Evolutionary conservation across 257 asterid genomes (phyloP).

Genomic region (Hygrophila difformis): DNA sequence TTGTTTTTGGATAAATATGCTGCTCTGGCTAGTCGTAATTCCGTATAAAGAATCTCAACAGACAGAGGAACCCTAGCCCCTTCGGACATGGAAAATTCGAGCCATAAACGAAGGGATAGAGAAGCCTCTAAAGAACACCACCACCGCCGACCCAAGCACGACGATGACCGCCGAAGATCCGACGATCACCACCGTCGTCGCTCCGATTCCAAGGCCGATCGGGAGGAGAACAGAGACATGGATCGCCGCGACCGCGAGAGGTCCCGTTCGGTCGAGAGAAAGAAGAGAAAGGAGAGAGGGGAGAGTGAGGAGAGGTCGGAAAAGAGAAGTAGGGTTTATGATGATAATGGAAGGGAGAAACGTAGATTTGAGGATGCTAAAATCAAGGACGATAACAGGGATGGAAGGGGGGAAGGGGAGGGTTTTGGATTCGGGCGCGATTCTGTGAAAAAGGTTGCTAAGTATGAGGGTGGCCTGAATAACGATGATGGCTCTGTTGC

Average conservation of each 20-base stretch:
- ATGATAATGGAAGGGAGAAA: conserved; percentile 47
- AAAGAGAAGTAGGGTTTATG: conserved; percentile 60
- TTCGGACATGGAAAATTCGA: conserved; percentile 57
- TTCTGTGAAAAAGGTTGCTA: conserved; percentile 25
- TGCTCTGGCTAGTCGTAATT: too few relatives aligned
- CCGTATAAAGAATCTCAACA: too few relatives aligned
- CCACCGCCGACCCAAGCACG: conserved; percentile 31
- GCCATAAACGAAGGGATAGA: conserved; percentile 42
- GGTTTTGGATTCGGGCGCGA: conserved; percentile 22
- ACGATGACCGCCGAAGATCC: conserved; percentile 35
- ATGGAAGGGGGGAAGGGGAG: conserved; percentile 21
- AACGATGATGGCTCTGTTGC: conserved; percentile 29
- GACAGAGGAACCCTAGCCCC: too few relatives aligned
- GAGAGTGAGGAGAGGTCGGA: conserved; percentile 54
- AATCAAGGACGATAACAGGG: conserved; percentile 27
- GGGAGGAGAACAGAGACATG: conserved; percentile 53
- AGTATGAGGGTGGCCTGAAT: conserved; percentile 16
- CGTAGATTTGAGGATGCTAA: conserved; percentile 52
- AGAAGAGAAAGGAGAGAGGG: conserved; percentile 67
- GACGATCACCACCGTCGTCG: conserved; percentile 35
- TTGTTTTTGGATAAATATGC: too few relatives aligned
- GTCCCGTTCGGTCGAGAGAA: conserved; percentile 50
- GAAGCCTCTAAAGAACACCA: conserved; percentile 31
- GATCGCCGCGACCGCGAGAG: conserved; percentile 63
- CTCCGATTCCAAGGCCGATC: conserved; percentile 26